These are phyloP conservation scores for Cynara cardunculus DNA, from an alignment of 129 eudicot species.

Conservation along the genomic window DNA sequence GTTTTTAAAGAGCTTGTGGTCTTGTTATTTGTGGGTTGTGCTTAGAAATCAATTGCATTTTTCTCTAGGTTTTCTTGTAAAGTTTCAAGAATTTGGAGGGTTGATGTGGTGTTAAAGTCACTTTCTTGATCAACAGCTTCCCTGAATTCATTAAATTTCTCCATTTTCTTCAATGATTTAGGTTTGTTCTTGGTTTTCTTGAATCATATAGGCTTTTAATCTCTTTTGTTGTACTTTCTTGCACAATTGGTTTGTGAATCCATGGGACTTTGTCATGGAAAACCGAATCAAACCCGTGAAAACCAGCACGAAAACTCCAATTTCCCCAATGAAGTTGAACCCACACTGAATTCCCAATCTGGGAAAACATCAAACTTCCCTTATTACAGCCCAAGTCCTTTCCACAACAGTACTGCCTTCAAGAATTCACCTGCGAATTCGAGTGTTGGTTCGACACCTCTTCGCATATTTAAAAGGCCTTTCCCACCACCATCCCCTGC, in stretches of 20 bases:
- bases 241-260: slow-evolving; percentile 41
- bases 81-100: slow-evolving; percentile 5
- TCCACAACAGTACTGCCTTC: slow-evolving; percentile 57
- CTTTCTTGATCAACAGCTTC: slow-evolving; percentile 22
- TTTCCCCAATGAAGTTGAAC: slow-evolving; percentile 43
- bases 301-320: slow-evolving; percentile 44
- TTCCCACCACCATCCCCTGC: slow-evolving; percentile 99
- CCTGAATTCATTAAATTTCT: slow-evolving; percentile 6
- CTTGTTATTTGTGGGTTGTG: slow-evolving; percentile 21
- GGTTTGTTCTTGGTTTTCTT: slow-evolving; percentile 19
- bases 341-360: slow-evolving; percentile 39
- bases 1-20: slow-evolving; percentile 18
- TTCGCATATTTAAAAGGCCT: slow-evolving; percentile 74
- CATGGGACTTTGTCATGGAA: slow-evolving; percentile 99
- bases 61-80: slow-evolving; percentile 36
- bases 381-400: slow-evolving; percentile 95
- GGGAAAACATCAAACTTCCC: slow-evolving; percentile 81
- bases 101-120: slow-evolving; percentile 8
- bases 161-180: slow-evolving; percentile 28
- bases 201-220: background rate
- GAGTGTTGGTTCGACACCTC: slow-evolving; percentile 83
- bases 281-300: slow-evolving; percentile 68
- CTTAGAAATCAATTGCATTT: slow-evolving; percentile 11
- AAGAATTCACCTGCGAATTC: slow-evolving; percentile 91
- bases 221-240: background rate